Conservation (phyloP, 371 early-diverging fungal species). For the Coemansia sp. region DNA sequence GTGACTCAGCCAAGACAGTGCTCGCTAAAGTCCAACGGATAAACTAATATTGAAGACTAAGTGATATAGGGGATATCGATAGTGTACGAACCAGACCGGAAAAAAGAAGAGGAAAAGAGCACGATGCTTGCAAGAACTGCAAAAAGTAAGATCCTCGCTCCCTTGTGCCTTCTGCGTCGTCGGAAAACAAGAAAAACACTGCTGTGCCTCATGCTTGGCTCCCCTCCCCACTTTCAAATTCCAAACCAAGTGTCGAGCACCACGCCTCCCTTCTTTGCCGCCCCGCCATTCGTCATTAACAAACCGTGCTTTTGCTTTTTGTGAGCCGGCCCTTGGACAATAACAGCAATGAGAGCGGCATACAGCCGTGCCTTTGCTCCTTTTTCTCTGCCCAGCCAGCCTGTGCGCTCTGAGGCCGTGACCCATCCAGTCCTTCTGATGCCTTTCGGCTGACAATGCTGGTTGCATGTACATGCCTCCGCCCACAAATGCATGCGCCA, state of each 20-base stretch:
- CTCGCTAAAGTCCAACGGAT: constrained; percentile 1
- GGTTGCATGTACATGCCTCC: background rate
- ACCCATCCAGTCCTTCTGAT: background rate
- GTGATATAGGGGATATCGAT: constrained; percentile 36
- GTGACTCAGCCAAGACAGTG: background rate
- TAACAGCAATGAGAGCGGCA: background rate
- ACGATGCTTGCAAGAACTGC: constrained; percentile 1
- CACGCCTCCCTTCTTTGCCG: background rate
- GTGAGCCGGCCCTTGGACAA: too few relatives aligned
- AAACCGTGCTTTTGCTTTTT: background rate
- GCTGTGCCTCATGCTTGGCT: constrained; percentile 7
- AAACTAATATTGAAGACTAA: constrained; percentile 17
- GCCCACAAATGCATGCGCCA: background rate
- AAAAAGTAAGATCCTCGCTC: constrained; percentile 8
- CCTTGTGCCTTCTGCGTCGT: background rate
- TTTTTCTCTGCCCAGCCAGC: background rate
- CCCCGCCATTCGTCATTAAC: background rate
- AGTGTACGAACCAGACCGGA: constrained; percentile 20
- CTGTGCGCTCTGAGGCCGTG: background rate
- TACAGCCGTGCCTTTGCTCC: background rate
- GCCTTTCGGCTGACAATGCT: background rate
- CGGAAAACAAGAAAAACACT: constrained; percentile 2
- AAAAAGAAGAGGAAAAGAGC: constrained; percentile 6
- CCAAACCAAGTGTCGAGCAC: background rate
- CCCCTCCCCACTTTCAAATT: background rate